Base-by-base conservation (phyloP, 768 basidiomycete genomes). In the Calocera cornea region DNA sequence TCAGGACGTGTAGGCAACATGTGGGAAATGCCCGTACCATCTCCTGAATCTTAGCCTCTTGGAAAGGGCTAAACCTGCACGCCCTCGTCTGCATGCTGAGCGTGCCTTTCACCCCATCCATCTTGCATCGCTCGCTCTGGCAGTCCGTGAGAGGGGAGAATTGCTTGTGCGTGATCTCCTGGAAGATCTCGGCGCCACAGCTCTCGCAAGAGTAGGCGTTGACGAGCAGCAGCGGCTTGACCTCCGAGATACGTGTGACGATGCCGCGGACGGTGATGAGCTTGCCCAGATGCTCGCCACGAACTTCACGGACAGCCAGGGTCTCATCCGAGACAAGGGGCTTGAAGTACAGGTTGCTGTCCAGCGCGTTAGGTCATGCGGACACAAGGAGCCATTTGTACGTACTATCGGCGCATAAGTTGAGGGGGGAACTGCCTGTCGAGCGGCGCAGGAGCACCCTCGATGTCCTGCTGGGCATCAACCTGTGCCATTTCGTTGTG, bases 1-100 rank as follows among this genome's bases (percentile, higher is more conserved):
- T 38, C n/a, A 67, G 63, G 31, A 64, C 22, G 41, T 10, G 19
- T 73, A 24, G 60, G 41, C 67, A 54, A 60, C n/a, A 68, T 36
- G 50, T 63, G 49, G 2, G 41, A 16, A n/a, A 29, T 19, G 24
- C 29, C 72, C 81, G 69, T 68, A 90, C 94, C 95, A 99, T 95
- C 77, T 99, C 97, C 76, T 99, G 97, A 66, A 99, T 95, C 77
- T 95, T 95, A 69, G 97, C 85, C 77, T 99, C 97, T 75, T 99
- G 97, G 82, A 98, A 99, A 0, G 97, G 95, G 72, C 88, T 90
- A 77, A 99, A 99, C 66, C 95, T 86, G 77, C 92, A 93, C 24
- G 97, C 97, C 50, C 97, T 84, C 3, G 97, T 99, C 78, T 98
- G 97, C 95, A 98, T 97, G 74, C 97, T 92, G 65, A 99, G 79